Conservation (phyloP, 2,329 filamentous ascomycete species). For the Arachnopeziza araneosa region DNA sequence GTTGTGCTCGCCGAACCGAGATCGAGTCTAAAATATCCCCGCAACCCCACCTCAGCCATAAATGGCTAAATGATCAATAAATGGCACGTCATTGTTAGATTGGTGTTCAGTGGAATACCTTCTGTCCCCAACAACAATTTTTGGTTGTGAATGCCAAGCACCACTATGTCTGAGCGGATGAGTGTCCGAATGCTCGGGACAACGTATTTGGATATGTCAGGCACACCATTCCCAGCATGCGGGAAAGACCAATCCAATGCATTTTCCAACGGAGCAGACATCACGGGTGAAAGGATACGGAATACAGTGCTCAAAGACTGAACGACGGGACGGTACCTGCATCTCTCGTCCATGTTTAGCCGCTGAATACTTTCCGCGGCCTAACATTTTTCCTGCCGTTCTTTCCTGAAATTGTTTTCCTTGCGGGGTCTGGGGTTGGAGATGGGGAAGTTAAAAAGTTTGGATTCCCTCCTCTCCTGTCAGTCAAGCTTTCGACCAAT, state of each 20-base stretch:
- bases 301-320: background rate
- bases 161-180: background rate
- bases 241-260: background rate
- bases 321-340: slow-evolving; percentile 3
- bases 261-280: background rate
- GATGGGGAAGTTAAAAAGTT: background rate
- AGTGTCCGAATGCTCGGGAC: background rate
- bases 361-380: slow-evolving; percentile 5
- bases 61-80: background rate
- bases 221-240: background rate
- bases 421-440: background rate
- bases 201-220: background rate
- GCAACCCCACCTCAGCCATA: background rate
- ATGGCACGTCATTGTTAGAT: background rate
- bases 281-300: background rate
- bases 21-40: background rate
- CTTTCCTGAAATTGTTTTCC: background rate
- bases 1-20: slow-evolving; percentile 2
- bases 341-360: slow-evolving; percentile 5
- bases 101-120: background rate
- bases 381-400: slow-evolving; percentile 12
- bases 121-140: background rate
- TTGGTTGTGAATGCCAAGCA: background rate
- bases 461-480: background rate
- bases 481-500: background rate